Base-by-base conservation (phyloP, 495 filamentous ascomycete genomes). In the Darksidea phi region DNA sequence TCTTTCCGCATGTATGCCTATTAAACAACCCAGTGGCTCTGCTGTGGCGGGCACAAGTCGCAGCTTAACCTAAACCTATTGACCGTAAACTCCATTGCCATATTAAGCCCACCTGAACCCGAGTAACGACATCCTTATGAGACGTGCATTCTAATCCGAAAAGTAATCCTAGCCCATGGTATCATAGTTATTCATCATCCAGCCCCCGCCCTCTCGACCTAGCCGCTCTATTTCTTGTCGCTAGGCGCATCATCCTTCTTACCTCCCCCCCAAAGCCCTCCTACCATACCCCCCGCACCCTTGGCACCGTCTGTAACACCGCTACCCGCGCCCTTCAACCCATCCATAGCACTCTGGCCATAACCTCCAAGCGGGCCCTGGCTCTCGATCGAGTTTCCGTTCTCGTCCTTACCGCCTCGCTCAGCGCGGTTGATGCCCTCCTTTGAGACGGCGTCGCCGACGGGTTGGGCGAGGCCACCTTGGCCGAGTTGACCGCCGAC, bases 341-440 rank as follows among this genome's bases (percentile, higher is more conserved):
- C 67, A 23, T 45, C 56, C 13, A 49, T 49, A 20, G 64, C 64
- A 17, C 54, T 55, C 42, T 67, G 41, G 1, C 69, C 71, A 41
- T 56, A 68, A 6, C 61, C 55, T 0, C 55, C 54, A 28, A 67
- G 59, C 21, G 59, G 55, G 13, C 54, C 67, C 38, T 58, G 51
- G 21, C 49, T 58, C 28, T 59, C 59, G 23, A 56, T 20, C 41
- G 59, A 38, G 46, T 51, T 25, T 2, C 85, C 84, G 21, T 76
- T 66, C 1, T 85, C 81, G 57, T 86, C 81, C 67, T 83, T 86
- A 5, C 84, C 85, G 10, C 76, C 71, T 2, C 86, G 72, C 70
- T 89, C 86, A 49, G 77, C 75, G 7, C 84, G 78, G 68, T 86
- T 87, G 55, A 88, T 64, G 8, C 84, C 86, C 59, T 88, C 84